Base-by-base conservation (phyloP, 805 yeast species). In the Yarrowia hollandica region DNA sequence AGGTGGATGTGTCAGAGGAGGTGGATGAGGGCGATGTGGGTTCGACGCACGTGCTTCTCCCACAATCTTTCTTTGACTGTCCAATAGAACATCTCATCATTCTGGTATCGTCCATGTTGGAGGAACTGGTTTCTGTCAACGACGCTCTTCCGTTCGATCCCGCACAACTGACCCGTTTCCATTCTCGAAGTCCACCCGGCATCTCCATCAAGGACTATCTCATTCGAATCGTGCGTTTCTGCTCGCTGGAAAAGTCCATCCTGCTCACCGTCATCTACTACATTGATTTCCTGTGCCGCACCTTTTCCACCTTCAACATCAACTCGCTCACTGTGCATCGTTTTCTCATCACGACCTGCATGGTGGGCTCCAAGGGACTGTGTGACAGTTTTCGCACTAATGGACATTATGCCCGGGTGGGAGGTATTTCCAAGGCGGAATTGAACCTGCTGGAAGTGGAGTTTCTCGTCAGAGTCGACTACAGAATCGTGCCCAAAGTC, bases 331-430 rank as follows among this genome's bases (percentile, higher is more conserved):
- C 99, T 0, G 97, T 92, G 4, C 99, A 92, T 70, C 79, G 99
- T 60, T 94, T 90, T 67, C 72, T 92, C 57, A 77, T 92, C 37
- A 91, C 96, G 0, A 94, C 96, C 1, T 90, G 96, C 0, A 88
- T 95, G 61, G 82, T 92, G 1, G 96, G 94, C 0, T 85, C 92
- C 63, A 92, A 92, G 70, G 92, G 96, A 1, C 77, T 90, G 64
- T 90, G 96, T 71, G 99, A 92, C 73, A 86, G 91, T 22, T 92
- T 94, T 72, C 91, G 94, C 72, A 90, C 97, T 14, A 92, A 91
- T 71, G 80, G 85, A 42, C 97, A 94, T 71, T 92, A 94, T 68
- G 96, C 98, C 11, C 88, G 87, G 69, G 97, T 94, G 16, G 99
- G 99, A 3, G 98, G 99, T 62, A 86, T 90, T 4, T 89, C 89